Percentiles rank a stretch among this genome's conserved stretches.
phyloP scores from a whole-genome alignment of 2,329 filamentous ascomycete genomes.

The Clonostachys rosea region DNA sequence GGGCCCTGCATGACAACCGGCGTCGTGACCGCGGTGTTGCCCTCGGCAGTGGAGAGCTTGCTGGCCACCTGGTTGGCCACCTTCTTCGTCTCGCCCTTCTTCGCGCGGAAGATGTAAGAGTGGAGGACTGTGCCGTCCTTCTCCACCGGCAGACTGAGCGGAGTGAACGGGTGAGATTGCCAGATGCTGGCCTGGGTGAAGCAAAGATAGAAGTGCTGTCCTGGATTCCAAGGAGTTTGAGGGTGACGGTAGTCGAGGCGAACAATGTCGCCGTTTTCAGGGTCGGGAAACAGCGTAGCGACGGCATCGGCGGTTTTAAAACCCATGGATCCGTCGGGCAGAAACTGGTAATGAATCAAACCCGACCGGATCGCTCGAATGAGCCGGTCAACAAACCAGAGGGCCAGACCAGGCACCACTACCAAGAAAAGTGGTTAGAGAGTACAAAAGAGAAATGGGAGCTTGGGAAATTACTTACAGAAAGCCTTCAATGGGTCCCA shows the following conservation, averaged over 20 bases:
- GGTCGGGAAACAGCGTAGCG: slow-evolving; percentile 45
- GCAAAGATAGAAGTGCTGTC: slow-evolving; percentile 68
- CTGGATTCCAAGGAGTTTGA: slow-evolving; percentile 58
- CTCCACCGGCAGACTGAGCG: slow-evolving; percentile 45
- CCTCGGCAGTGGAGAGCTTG: background rate
- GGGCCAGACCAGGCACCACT: slow-evolving; percentile 40
- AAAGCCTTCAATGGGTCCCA: slow-evolving; percentile 60
- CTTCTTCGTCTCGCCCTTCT: slow-evolving; percentile 53
- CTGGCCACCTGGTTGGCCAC: slow-evolving; percentile 38
- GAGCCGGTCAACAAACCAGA: slow-evolving; percentile 56
- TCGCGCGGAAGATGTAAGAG: slow-evolving; percentile 53
- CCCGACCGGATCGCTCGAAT: slow-evolving; percentile 47
- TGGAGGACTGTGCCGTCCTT: slow-evolving; percentile 36
- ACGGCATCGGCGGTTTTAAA: slow-evolving; percentile 10
- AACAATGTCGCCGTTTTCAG: slow-evolving; percentile 55
- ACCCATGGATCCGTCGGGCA: background rate
- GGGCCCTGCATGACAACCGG: slow-evolving; percentile 57
- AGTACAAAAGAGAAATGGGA: too few species aligned
- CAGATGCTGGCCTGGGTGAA: slow-evolving; percentile 63
- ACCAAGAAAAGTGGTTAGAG: too few species aligned
- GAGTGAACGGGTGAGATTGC: slow-evolving; percentile 70
- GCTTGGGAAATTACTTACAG: slow-evolving; percentile 32
- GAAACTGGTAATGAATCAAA: slow-evolving; percentile 24
- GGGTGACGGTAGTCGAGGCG: slow-evolving; percentile 61
- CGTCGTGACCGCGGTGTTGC: slow-evolving; percentile 24